Evolutionary conservation across 352 stramenopile genomes (phyloP).

Genomic region (Phytophthora fragariae): DNA sequence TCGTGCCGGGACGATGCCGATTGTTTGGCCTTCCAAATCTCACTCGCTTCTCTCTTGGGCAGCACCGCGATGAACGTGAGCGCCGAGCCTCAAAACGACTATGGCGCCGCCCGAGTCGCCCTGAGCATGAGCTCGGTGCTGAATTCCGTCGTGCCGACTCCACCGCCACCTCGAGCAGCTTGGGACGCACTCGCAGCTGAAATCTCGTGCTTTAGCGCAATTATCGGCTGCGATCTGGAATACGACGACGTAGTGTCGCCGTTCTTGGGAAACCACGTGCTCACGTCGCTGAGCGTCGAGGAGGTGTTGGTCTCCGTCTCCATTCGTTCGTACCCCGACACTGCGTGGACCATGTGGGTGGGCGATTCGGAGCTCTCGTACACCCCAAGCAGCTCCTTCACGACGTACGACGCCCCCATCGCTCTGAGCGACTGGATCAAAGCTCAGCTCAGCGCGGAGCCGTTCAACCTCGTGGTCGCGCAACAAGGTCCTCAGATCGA

Average conservation of each 20-base stretch:
- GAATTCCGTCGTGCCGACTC: background rate
- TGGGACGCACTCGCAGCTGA: constrained; percentile 4
- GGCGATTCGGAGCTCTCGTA: background rate
- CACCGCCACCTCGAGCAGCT: background rate
- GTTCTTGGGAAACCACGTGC: background rate
- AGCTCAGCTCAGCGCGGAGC: background rate
- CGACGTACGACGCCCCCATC: background rate
- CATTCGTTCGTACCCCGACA: background rate
- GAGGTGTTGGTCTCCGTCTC: background rate
- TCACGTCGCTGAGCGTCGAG: background rate
- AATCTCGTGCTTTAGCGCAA: constrained; percentile 8
- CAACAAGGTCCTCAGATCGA: background rate
- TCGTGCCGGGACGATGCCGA: background rate
- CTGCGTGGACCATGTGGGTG: constrained; percentile 9
- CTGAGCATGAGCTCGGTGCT: constrained; percentile 1
- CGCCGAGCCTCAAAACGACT: background rate
- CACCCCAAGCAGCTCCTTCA: background rate
- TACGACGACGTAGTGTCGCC: constrained; percentile 9
- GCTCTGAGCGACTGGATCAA: constrained; percentile 8
- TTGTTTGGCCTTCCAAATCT: background rate
- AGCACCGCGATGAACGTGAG: background rate
- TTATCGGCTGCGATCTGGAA: constrained; percentile 10
- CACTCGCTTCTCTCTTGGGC: constrained; percentile 2
- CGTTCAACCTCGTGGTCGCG: background rate
- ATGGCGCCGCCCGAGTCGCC: background rate